Evolutionary conservation across 352 stramenopile genomes (phyloP).

Genomic region (Blastocystis hominis): DNA sequence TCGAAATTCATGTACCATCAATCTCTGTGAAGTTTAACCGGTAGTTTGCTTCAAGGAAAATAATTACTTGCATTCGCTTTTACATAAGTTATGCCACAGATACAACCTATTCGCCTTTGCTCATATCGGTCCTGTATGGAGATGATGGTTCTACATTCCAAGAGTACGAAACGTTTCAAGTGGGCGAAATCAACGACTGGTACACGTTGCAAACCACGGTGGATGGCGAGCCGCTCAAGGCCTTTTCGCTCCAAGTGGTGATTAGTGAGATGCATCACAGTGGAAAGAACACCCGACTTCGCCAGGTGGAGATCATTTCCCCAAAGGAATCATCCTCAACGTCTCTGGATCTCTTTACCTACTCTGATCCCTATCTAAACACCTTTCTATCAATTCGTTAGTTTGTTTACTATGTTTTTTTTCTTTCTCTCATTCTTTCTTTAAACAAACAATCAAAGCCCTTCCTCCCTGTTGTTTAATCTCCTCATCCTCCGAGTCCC

Average conservation of each 20-base stretch:
- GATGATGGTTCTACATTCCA: not conserved
- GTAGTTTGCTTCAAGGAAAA: conserved; percentile 20
- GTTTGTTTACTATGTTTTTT: not conserved
- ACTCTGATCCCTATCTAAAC: not conserved
- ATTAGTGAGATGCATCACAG: conserved; percentile 51
- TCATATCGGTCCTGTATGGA: conserved; percentile 21
- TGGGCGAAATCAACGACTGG: conserved; percentile 38
- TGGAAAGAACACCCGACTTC: conserved; percentile 49
- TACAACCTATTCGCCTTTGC: conserved; percentile 20
- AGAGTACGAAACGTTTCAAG: conserved; percentile 21
- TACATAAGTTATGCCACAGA: conserved; percentile 28
- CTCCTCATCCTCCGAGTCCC: not conserved
- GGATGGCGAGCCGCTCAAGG: not conserved
- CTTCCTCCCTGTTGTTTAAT: not conserved
- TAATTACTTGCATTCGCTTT: conserved; percentile 2
- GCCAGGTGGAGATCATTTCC: conserved; percentile 29
- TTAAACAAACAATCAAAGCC: not conserved
- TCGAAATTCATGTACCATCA: conserved; percentile 15
- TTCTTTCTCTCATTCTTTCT: not conserved
- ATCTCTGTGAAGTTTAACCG: not conserved
- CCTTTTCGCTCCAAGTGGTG: conserved; percentile 31
- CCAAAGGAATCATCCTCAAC: not conserved
- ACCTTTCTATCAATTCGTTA: not conserved
- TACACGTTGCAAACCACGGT: not conserved
- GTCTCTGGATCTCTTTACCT: not conserved